A percentile compares a stretch with the other conserved stretches of the same genome.
Conservation (phyloP, 768 basidiomycete genomes). For the Mycena haematopus region DNA sequence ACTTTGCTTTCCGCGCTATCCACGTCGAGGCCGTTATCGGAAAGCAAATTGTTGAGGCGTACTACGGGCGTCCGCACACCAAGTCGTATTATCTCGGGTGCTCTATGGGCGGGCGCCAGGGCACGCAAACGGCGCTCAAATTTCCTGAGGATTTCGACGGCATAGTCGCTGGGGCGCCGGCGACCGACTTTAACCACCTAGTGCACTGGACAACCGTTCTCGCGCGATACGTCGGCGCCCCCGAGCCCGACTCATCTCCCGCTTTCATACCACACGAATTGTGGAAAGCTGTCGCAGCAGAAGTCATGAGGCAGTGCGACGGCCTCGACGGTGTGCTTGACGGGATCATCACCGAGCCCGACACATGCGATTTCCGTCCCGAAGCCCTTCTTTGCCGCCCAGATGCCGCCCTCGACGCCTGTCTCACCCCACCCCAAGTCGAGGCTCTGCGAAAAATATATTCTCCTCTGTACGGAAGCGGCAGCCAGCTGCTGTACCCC, state of each 20-base stretch:
- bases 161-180: slow-evolving; percentile 36
- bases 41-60: slow-evolving; percentile 34
- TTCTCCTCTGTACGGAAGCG: slow-evolving; percentile 27
- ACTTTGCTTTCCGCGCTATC: slow-evolving; percentile 35
- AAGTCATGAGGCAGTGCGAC: slow-evolving; percentile 26
- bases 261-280: slow-evolving; percentile 25
- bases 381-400: slow-evolving; percentile 28
- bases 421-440: slow-evolving; percentile 32
- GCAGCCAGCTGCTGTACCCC: slow-evolving; percentile 28
- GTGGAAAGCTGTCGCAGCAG: slow-evolving; percentile 32
- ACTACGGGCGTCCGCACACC: slow-evolving; percentile 31
- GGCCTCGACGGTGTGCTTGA: slow-evolving; percentile 33
- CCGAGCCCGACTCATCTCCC: slow-evolving; percentile 15
- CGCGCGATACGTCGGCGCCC: slow-evolving; percentile 17
- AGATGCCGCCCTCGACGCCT: not conserved
- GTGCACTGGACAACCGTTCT: slow-evolving; percentile 16
- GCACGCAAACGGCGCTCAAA: slow-evolving; percentile 32
- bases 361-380: slow-evolving; percentile 33
- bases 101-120: slow-evolving; percentile 38
- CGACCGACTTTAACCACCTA: slow-evolving; percentile 27
- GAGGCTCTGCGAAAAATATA: slow-evolving; percentile 32
- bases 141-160: slow-evolving; percentile 39
- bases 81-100: slow-evolving; percentile 38
- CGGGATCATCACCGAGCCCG: slow-evolving; percentile 35
- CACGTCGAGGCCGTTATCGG: slow-evolving; percentile 36